These are phyloP conservation scores for Sporothrix luriei DNA, from an alignment of 2,329 filamentous ascomycete species.

Conservation along the genomic window DNA sequence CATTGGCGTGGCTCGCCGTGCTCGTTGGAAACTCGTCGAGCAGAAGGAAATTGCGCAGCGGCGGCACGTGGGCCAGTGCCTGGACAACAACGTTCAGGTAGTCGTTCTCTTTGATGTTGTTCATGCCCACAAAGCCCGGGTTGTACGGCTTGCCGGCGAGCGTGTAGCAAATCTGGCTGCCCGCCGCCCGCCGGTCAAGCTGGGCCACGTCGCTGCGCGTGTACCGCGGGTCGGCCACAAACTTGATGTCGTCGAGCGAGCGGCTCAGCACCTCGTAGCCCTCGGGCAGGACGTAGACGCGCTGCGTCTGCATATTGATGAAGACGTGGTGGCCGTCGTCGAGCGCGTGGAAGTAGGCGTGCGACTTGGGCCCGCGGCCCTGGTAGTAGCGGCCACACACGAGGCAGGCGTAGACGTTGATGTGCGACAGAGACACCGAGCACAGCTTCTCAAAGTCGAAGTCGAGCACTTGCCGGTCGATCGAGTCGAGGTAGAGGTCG, in stretches of 20 bases:
- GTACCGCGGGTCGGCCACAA: constrained; percentile 90
- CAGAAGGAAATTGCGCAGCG: constrained; percentile 88
- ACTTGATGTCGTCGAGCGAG: constrained; percentile 96
- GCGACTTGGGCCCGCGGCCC: constrained; percentile 87
- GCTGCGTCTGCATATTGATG: constrained; percentile 94
- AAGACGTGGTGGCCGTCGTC: constrained; percentile 96
- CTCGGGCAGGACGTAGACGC: constrained; percentile 89
- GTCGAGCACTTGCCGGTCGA: constrained; percentile 88
- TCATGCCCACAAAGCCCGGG: constrained; percentile 96
- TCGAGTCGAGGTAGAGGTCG: constrained; percentile 96
- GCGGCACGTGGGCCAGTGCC: constrained; percentile 83
- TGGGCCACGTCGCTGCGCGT: constrained; percentile 76
- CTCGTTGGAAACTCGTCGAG: constrained; percentile 70
- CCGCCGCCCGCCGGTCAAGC: constrained; percentile 61
- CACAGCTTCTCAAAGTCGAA: constrained; percentile 99
- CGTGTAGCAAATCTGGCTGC: constrained; percentile 66
- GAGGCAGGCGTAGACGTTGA: constrained; percentile 97
- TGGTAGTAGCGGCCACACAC: constrained; percentile 98
- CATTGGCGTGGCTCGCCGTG: constrained; percentile 48
- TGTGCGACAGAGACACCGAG: constrained; percentile 92
- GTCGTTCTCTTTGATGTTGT: constrained; percentile 99
- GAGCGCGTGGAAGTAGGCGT: constrained; percentile 96
- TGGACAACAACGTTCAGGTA: constrained; percentile 96
- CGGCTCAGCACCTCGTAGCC: constrained; percentile 96
- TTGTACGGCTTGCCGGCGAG: constrained; percentile 82